phyloP scores from a whole-genome alignment of 495 filamentous ascomycete genomes.

The Tetracladium marchalianum region DNA sequence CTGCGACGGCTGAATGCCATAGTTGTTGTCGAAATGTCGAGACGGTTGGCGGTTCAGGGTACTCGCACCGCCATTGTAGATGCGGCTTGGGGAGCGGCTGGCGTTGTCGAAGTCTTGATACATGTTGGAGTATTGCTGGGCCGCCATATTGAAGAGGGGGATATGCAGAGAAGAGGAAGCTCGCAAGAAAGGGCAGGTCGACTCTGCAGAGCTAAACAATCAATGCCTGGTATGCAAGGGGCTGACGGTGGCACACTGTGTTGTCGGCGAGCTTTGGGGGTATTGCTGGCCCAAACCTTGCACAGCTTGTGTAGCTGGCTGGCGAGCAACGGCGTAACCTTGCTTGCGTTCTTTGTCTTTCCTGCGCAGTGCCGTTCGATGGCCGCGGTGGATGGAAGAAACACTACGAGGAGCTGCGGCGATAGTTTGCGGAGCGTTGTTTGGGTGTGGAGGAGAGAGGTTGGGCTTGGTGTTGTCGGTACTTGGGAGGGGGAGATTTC shows the following conservation, averaged over 20 bases:
- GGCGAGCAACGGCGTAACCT: background rate
- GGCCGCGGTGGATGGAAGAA: background rate
- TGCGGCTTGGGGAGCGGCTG: constrained; percentile 28
- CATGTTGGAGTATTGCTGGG: constrained; percentile 45
- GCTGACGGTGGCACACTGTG: constrained; percentile 22
- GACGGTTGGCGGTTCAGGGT: constrained; percentile 59
- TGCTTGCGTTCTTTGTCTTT: background rate
- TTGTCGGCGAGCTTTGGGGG: constrained; percentile 7
- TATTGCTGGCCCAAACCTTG: constrained; percentile 17
- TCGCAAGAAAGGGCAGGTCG: constrained; percentile 5
- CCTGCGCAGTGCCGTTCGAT: background rate
- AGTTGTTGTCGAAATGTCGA: constrained; percentile 55
- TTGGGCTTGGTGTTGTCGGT: constrained; percentile 2
- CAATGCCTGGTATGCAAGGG: constrained; percentile 18
- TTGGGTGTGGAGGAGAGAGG: constrained; percentile 1
- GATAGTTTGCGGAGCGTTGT: background rate
- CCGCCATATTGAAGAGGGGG: constrained; percentile 31
- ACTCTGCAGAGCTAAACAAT: constrained; percentile 14
- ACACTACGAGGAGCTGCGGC: background rate
- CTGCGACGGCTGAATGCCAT: constrained; percentile 28
- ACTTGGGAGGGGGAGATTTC: constrained; percentile 1
- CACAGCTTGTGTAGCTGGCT: constrained; percentile 14
- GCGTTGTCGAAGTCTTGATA: constrained; percentile 26
- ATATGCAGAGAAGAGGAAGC: background rate
- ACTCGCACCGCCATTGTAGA: constrained; percentile 42